Percentiles rank a stretch among this genome's conserved stretches.
These are phyloP conservation scores for Hippophae tibetana DNA, from an alignment of 306 rosid genomes.

Conservation along the genomic window DNA sequence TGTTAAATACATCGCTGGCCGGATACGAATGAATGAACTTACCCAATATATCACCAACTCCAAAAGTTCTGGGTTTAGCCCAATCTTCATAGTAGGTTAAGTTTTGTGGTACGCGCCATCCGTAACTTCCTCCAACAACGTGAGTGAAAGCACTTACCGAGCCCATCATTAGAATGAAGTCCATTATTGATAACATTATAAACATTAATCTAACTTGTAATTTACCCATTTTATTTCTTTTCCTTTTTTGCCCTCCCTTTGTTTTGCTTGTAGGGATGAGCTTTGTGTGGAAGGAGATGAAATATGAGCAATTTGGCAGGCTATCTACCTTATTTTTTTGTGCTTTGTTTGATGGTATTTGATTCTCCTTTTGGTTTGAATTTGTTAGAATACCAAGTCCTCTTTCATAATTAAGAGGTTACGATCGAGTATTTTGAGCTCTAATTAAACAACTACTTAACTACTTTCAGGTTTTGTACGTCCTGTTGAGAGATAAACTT, in stretches of 20 bases:
- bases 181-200: conserved; percentile 12
- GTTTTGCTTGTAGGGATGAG: too few relatives aligned
- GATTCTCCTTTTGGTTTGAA: too few relatives aligned
- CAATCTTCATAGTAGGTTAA: conserved; percentile 31
- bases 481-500: too few relatives aligned
- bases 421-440: too few relatives aligned
- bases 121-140: conserved; percentile 50
- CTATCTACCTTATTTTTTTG: too few relatives aligned
- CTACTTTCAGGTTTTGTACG: too few relatives aligned
- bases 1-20: too few relatives aligned
- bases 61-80: conserved; percentile 44
- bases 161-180: conserved; percentile 19
- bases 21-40: conserved; percentile 1
- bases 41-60: conserved; percentile 56
- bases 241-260: background rate
- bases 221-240: conserved; percentile 2
- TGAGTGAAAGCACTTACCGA: conserved; percentile 34
- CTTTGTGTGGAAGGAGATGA: too few relatives aligned
- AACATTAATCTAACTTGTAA: conserved; percentile 22
- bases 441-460: too few relatives aligned
- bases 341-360: too few relatives aligned
- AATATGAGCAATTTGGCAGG: background rate
- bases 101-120: conserved; percentile 50
- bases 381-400: too few relatives aligned
- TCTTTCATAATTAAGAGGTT: too few relatives aligned